Conservation (phyloP, 2,329 filamentous ascomycete species). For the Alternaria brassicae region DNA sequence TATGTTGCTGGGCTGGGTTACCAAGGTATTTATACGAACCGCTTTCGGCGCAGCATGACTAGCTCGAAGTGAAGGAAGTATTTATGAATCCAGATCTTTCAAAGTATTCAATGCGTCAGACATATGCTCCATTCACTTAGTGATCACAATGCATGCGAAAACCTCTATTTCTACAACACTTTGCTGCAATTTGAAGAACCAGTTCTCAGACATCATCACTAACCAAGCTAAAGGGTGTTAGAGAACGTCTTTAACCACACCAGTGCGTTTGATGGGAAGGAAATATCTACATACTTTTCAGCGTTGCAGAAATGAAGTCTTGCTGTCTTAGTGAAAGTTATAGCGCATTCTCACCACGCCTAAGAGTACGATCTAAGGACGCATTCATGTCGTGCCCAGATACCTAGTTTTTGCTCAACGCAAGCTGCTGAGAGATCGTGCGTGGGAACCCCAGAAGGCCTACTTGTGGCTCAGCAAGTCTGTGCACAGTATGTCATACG, state of each 20-base stretch:
- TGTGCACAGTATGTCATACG: background rate
- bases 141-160: background rate
- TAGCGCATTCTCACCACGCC: background rate
- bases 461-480: no score
- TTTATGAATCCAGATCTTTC: background rate
- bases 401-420: no score
- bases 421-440: no score
- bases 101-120: background rate
- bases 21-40: constrained; percentile 9
- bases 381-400: background rate
- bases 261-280: background rate
- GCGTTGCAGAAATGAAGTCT: background rate
- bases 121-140: background rate
- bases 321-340: background rate
- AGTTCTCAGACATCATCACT: background rate
- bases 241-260: background rate
- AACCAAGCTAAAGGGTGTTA: background rate
- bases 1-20: constrained; percentile 6
- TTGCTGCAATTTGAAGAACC: background rate
- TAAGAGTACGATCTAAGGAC: background rate
- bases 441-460: no score
- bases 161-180: background rate
- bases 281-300: background rate
- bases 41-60: background rate
- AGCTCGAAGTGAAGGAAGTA: background rate